Evolutionary conservation across 2,329 filamentous ascomycete species (phyloP), one percentile per base, ranked within the genome.

Genomic region (Dissoconium aciculare): DNA sequence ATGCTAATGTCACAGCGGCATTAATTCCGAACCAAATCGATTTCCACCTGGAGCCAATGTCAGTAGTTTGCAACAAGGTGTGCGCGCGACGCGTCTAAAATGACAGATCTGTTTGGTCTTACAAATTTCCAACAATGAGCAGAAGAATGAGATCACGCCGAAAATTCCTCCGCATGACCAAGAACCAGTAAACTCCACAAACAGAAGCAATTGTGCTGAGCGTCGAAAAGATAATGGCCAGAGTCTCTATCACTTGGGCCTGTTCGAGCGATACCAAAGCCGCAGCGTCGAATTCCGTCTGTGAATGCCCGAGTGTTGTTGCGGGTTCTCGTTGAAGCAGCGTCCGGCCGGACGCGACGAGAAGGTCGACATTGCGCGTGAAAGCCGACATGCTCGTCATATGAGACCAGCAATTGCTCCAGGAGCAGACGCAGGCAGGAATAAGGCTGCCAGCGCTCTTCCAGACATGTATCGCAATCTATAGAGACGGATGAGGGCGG

Each of bases 71-170:
- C n/a, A 23, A 8, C 8, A 23, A 23, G n/a, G n/a, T n/a, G n/a
- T n/a, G n/a, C n/a, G n/a, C n/a, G n/a, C n/a, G 19, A 23, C 8
- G n/a, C 19, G 19, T n/a, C 8, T 8, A n/a, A 23, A n/a, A 23
- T 8, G 8, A 8, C 8, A 23, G 19, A 23, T 23, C n/a, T 23
- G n/a, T 23, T 23, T n/a, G n/a, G n/a, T 23, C 19, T 23, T 23
- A 23, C 47, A 79, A 66, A 52, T 84, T 78, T 42, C 75, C 77
- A 37, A 73, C 64, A 27, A 87, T 73, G 10, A 85, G 60, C 23
- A 83, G 55, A 64, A 85, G 71, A 34, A 87, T 76, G 32, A 87
- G 64, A 39, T 76, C 71, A 50, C 84, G 77, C 27, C 79, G 69
- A 51, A 84, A 85, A 39, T 67, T 73, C 46, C 77, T 67, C 41